Evolutionary conservation across 2,329 filamentous ascomycete genomes (phyloP), one percentile per base, ranked within the genome.

Genomic region (Diaporthe amygdali): DNA sequence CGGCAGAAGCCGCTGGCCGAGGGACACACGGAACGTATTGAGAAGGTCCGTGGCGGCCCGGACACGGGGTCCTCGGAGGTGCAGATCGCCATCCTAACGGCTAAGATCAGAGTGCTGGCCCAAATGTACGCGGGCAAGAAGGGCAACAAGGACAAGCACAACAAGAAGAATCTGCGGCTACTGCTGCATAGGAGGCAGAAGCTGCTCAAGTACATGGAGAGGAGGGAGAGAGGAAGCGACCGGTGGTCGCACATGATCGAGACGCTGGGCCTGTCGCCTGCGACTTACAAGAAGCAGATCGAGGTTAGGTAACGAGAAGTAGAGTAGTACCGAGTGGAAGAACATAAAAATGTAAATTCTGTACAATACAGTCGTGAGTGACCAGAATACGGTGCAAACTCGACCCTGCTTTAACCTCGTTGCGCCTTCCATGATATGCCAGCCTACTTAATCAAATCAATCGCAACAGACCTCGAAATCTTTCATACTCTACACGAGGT

Each of bases 31-130:
- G 73, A 79, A 71, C 78, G 84, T 76, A 78, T 82, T 67, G 78
- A 76, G 20, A 79, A 80, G 76, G 81, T 82, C 32, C 92, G 97
- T 39, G 90, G 91, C n/a, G 96, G 96, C 0, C 93, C 93, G 6
- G 96, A 99, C 80, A 99, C 96, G 0, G 96, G 96, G 44, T 97
- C 94, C 77, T 94, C 94, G 8, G 96, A 99, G 83, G 97, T 99
- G n/a, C 96, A 99, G 85, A 94, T 97, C 75, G 95, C 95, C 55
- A 97, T 99, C 76, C 82, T 99, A 80, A 99, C 96, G 3, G 90
- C 94, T 70, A 98, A 98, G 88, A 99, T 99, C 79, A 88, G 94
- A 74, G 91, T 92, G 30, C 81, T 99, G 63, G 92, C 93, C 20
- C 87, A 93, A 75, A 91, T 92, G 75, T 82, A 97, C 66, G 87